These are phyloP conservation scores for Boletellus deceptivus DNA, from an alignment of 1,284 basidiomycete genomes.

Conservation along the genomic window DNA sequence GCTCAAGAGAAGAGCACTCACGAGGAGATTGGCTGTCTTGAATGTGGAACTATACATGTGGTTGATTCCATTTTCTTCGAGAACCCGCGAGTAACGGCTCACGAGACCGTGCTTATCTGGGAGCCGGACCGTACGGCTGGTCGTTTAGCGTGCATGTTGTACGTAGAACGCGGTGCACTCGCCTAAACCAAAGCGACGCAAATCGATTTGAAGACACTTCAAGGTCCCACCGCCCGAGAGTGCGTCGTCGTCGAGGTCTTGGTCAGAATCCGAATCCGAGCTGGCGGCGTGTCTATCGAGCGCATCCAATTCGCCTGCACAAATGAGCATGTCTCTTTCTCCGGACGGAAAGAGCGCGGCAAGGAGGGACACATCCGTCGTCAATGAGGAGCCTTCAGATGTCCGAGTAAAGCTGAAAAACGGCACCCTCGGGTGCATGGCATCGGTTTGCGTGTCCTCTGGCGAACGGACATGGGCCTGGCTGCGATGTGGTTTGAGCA, in stretches of 20 bases:
- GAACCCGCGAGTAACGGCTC: conserved; percentile 69
- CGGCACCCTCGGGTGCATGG: conserved; percentile 39
- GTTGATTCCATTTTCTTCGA: conserved; percentile 70
- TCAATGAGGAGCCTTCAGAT: conserved; percentile 69
- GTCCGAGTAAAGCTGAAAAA: conserved; percentile 79
- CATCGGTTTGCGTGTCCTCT: conserved; percentile 13
- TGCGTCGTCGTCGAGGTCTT: conserved; percentile 33
- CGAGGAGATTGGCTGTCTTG: conserved; percentile 80
- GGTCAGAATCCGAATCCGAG: conserved; percentile 34
- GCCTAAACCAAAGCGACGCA: conserved; percentile 69
- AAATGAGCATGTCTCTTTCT: conserved; percentile 73
- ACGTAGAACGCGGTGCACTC: conserved; percentile 20
- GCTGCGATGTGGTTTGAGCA: conserved; percentile 8
- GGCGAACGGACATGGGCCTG: conserved; percentile 10
- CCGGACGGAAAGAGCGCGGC: conserved; percentile 62
- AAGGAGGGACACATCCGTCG: conserved; percentile 60
- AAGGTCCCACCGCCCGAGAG: conserved; percentile 38
- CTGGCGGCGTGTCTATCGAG: conserved; percentile 42
- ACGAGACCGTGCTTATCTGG: conserved; percentile 75
- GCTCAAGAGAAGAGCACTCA: conserved; percentile 31
- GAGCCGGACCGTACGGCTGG: background rate
- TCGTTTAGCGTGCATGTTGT: background rate
- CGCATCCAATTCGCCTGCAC: conserved; percentile 61
- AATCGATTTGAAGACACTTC: conserved; percentile 68
- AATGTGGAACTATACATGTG: conserved; percentile 85